phyloP scores from a whole-genome alignment of 495 filamentous ascomycete genomes.

The Friedmanniomyces simplex region DNA sequence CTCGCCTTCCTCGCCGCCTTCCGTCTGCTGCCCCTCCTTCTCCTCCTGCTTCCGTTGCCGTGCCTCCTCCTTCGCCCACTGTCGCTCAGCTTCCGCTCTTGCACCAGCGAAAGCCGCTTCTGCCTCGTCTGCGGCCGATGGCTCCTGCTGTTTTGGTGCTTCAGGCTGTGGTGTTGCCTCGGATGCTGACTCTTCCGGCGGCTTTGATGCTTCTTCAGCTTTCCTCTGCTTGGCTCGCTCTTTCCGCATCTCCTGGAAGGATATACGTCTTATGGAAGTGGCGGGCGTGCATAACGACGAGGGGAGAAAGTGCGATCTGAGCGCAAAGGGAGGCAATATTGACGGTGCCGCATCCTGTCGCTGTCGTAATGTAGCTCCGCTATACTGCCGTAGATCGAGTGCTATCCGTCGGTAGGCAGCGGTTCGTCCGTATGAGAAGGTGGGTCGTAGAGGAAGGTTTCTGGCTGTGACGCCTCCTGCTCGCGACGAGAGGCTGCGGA shows the following conservation, averaged over 20 bases:
- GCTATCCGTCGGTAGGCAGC: slow-evolving; percentile 51
- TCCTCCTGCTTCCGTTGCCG: slow-evolving; percentile 32
- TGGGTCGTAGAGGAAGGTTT: slow-evolving; percentile 6
- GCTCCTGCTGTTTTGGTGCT: slow-evolving; percentile 36
- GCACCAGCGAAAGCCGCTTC: slow-evolving; percentile 31
- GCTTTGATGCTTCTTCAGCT: slow-evolving; percentile 29
- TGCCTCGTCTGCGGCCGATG: slow-evolving; percentile 25
- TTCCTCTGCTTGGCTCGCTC: slow-evolving; percentile 23
- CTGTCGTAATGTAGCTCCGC: slow-evolving; percentile 11
- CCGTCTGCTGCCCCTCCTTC: slow-evolving; percentile 24
- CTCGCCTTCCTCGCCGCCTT: slow-evolving; percentile 34
- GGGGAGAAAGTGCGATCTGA: slow-evolving; percentile 28
- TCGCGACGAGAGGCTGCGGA: slow-evolving; percentile 20
- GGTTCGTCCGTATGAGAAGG: slow-evolving; percentile 39
- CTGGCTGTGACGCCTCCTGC: slow-evolving; percentile 21
- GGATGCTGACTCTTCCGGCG: slow-evolving; percentile 22
- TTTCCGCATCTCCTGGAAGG: slow-evolving; percentile 19
- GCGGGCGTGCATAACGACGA: slow-evolving; percentile 16
- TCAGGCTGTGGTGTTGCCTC: slow-evolving; percentile 5
- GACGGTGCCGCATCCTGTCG: slow-evolving; percentile 6
- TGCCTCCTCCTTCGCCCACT: slow-evolving; percentile 35
- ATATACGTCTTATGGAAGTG: slow-evolving; percentile 13
- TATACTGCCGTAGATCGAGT: slow-evolving; percentile 23
- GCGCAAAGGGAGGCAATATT: slow-evolving; percentile 5
- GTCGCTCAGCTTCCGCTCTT: slow-evolving; percentile 22